phyloP scores from a whole-genome alignment of 768 basidiomycete species.

The Podaxis carcinomalis region DNA sequence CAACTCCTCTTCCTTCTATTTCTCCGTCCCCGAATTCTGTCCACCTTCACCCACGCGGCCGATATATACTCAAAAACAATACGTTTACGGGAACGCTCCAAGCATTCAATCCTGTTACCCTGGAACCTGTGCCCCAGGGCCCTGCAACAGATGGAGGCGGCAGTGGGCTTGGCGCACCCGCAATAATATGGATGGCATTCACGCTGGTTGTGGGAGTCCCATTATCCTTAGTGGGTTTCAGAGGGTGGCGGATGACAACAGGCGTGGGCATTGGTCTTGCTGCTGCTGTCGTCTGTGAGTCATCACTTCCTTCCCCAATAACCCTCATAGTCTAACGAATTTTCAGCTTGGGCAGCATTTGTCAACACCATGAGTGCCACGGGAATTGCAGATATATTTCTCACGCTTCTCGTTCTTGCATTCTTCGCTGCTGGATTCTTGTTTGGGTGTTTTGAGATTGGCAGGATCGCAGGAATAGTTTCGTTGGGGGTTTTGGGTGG shows the following conservation, averaged over 20 bases:
- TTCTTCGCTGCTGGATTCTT: slow-evolving; percentile 49
- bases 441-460: slow-evolving; percentile 50
- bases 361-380: slow-evolving; percentile 47
- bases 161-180: slow-evolving; percentile 36
- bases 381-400: slow-evolving; percentile 47
- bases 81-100: slow-evolving; percentile 31
- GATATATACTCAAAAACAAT: slow-evolving; percentile 20
- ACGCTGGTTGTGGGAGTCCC: slow-evolving; percentile 48
- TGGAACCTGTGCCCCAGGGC: slow-evolving; percentile 45
- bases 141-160: slow-evolving; percentile 59
- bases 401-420: slow-evolving; percentile 44
- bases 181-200: slow-evolving; percentile 57
- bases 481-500: slow-evolving; percentile 51
- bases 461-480: slow-evolving; percentile 41
- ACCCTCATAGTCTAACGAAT: neutral
- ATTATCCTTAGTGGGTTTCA: slow-evolving; percentile 51
- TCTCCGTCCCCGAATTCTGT: neutral
- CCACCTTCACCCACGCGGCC: neutral
- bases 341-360: slow-evolving; percentile 58
- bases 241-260: slow-evolving; percentile 52
- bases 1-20: neutral
- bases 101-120: slow-evolving; percentile 42
- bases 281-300: slow-evolving; percentile 41
- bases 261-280: slow-evolving; percentile 52
- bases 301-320: neutral